These are phyloP conservation scores for Asterophora lycoperdoides DNA, from an alignment of 768 basidiomycete genomes.

Conservation along the genomic window DNA sequence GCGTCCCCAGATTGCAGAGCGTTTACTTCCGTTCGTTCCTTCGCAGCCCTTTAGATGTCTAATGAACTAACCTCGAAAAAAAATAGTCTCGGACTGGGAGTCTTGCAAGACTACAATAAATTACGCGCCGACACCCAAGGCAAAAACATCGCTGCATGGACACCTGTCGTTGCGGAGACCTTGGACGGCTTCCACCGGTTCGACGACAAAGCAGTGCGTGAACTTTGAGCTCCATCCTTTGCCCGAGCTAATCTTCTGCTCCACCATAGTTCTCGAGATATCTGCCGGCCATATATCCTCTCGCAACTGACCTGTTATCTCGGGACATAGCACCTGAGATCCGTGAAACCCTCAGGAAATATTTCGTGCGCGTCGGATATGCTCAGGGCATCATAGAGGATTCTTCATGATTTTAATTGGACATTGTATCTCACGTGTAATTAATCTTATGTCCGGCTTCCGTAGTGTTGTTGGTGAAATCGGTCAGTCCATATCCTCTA, in stretches of 20 bases:
- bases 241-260: not conserved
- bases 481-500: too few species aligned
- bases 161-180: constrained; percentile 96
- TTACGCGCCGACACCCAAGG: constrained; percentile 86
- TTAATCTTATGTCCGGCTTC: too few species aligned
- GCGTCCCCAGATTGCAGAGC: constrained; percentile 73
- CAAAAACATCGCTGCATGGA: constrained; percentile 96
- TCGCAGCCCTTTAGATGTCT: not conserved
- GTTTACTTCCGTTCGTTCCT: constrained; percentile 61
- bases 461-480: too few species aligned
- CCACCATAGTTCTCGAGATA: constrained; percentile 74
- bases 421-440: constrained; percentile 8
- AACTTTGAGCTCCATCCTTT: not conserved
- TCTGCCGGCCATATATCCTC: constrained; percentile 85
- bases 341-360: constrained; percentile 70
- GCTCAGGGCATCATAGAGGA: constrained; percentile 67
- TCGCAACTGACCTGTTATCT: constrained; percentile 79
- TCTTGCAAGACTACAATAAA: constrained; percentile 87
- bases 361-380: constrained; percentile 77
- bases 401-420: constrained; percentile 38
- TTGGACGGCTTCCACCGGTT: constrained; percentile 86
- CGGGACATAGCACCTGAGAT: constrained; percentile 84
- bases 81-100: constrained; percentile 76
- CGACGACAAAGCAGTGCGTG: constrained; percentile 84
- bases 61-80: constrained; percentile 7